Conservation (phyloP, 1,139 yeast species). For the Candida tropicalis region DNA sequence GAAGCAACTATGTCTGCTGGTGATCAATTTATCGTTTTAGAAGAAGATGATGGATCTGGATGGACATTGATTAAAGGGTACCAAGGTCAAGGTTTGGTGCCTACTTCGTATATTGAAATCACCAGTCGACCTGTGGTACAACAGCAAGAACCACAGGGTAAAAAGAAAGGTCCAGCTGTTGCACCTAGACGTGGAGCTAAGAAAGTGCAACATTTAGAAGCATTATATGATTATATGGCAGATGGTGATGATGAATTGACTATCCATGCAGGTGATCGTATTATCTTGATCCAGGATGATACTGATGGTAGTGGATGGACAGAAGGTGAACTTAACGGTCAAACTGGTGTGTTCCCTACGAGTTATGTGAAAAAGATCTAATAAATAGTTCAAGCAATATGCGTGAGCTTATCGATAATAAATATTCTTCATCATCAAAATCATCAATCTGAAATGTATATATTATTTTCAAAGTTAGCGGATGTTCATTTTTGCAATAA, state of each 20-base stretch:
- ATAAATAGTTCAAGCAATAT: no score
- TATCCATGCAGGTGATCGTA: conserved; percentile 71
- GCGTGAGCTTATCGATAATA: neutral
- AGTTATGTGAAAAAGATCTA: conserved; percentile 57
- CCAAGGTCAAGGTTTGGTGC: conserved; percentile 75
- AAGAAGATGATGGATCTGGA: conserved; percentile 87
- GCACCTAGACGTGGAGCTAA: conserved; percentile 84
- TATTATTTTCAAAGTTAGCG: neutral
- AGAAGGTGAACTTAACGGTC: conserved; percentile 80
- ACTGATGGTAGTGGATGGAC: conserved; percentile 98
- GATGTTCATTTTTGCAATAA: neutral
- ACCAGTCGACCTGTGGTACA: conserved; percentile 7
- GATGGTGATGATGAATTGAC: conserved; percentile 83
- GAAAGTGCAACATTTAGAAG: conserved; percentile 66
- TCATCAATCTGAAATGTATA: neutral
- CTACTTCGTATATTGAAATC: conserved; percentile 77
- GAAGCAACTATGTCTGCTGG: conserved; percentile 68
- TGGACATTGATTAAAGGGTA: conserved; percentile 68
- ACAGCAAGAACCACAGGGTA: conserved; percentile 17
- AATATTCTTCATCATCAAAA: neutral
- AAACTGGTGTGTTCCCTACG: conserved; percentile 79
- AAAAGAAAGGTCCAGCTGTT: conserved; percentile 72
- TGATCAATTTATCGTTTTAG: conserved; percentile 59
- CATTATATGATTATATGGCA: conserved; percentile 77
- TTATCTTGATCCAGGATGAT: conserved; percentile 63